Evolutionary conservation across 805 yeast species (phyloP).

Genomic region (Kodamaea nitidulidarum): DNA sequence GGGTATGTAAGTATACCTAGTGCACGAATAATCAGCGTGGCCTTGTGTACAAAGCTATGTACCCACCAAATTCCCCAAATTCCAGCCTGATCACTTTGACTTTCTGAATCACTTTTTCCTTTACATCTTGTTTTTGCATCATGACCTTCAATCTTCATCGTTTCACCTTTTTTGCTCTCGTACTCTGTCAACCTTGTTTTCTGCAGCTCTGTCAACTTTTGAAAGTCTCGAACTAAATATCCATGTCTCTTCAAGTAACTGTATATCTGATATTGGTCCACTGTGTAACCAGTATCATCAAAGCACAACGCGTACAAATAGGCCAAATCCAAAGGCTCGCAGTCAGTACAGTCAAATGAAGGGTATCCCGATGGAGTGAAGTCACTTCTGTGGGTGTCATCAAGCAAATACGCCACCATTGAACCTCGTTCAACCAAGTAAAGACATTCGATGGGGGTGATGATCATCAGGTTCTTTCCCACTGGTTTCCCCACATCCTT

Average conservation of each 20-base stretch:
- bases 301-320: constrained; percentile 57
- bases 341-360: constrained; percentile 3
- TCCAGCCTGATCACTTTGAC: no score
- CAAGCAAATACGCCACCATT: constrained; percentile 26
- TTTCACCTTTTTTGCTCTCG: neutral
- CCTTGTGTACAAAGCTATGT: neutral
- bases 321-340: constrained; percentile 51
- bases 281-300: constrained; percentile 27
- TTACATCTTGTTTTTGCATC: no score
- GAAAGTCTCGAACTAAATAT: constrained; percentile 46
- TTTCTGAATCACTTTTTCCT: no score
- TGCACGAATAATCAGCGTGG: neutral
- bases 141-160: no score
- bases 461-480: constrained; percentile 16
- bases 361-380: neutral
- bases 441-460: constrained; percentile 64
- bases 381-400: neutral
- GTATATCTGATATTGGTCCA: constrained; percentile 63
- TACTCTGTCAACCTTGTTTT: neutral
- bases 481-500: constrained; percentile 63
- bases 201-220: constrained; percentile 2
- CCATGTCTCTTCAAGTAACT: constrained; percentile 75
- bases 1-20: constrained; percentile 16
- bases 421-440: constrained; percentile 80
- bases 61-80: no score